phyloP scores from a whole-genome alignment of 2,329 filamentous ascomycete genomes.

The Verticillium isaacii region DNA sequence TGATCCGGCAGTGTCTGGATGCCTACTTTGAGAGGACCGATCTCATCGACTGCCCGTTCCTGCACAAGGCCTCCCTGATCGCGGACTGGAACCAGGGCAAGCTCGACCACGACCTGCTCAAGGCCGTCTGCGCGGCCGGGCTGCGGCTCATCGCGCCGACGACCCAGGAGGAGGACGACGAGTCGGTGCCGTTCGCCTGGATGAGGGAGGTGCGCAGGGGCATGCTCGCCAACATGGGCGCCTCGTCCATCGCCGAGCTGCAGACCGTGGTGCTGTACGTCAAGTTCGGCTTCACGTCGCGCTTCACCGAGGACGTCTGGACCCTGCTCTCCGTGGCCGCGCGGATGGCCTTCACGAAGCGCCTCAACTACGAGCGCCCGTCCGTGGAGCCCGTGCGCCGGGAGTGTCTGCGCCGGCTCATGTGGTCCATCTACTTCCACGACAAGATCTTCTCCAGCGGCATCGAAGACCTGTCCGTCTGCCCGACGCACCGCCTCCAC shows the following conservation, averaged over 20 bases:
- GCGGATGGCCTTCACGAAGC: conserved; percentile 18
- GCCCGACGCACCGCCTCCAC: conserved; percentile 16
- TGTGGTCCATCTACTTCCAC: conserved; percentile 19
- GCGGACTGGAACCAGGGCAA: conserved; percentile 18
- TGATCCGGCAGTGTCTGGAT: conserved; percentile 8
- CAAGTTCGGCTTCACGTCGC: conserved; percentile 10
- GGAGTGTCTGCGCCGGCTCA: conserved; percentile 17
- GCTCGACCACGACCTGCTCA: conserved; percentile 15
- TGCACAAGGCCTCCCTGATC: conserved; percentile 16
- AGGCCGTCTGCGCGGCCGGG: conserved; percentile 15
- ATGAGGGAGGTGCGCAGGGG: conserved; percentile 14
- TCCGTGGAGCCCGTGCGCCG: conserved; percentile 12
- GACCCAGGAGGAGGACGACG: background rate
- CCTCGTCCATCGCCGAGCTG: conserved; percentile 9
- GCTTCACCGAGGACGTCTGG: conserved; percentile 14
- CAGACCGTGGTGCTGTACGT: conserved; percentile 16
- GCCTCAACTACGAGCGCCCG: conserved; percentile 18
- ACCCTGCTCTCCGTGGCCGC: conserved; percentile 17
- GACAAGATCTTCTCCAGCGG: conserved; percentile 21
- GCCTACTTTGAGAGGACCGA: conserved; percentile 16
- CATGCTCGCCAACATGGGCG: background rate
- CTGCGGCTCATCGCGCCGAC: conserved; percentile 1
- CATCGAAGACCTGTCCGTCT: conserved; percentile 21
- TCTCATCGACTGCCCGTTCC: conserved; percentile 13
- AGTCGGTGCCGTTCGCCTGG: conserved; percentile 7